phyloP scores from a whole-genome alignment of 1,284 basidiomycete genomes.

The Papiliotrema nemorosa region DNA sequence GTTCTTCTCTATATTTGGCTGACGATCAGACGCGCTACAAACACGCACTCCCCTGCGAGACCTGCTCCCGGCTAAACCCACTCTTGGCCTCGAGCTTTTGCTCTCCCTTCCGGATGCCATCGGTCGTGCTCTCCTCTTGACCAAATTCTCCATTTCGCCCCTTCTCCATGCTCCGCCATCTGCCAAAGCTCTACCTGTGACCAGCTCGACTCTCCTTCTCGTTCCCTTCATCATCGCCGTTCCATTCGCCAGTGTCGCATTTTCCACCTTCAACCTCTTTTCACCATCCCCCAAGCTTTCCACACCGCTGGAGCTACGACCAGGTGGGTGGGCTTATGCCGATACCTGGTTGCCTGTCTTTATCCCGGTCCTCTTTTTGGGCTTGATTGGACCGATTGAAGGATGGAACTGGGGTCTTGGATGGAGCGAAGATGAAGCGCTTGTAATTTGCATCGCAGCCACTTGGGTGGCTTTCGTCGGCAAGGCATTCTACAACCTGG shows the following conservation, averaged over 20 bases:
- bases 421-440: conserved; percentile 28
- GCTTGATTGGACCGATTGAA: conserved; percentile 36
- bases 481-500: conserved; percentile 40
- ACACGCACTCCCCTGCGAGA: conserved; percentile 38
- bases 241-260: conserved; percentile 41
- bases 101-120: conserved; percentile 43
- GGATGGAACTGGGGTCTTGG: conserved; percentile 35
- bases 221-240: conserved; percentile 46
- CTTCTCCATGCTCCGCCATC: conserved; percentile 22
- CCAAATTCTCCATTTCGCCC: conserved; percentile 42
- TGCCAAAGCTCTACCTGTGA: conserved; percentile 25
- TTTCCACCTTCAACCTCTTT: conserved; percentile 42
- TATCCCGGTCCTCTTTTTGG: conserved; percentile 36
- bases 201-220: conserved; percentile 39
- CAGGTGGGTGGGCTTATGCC: conserved; percentile 42
- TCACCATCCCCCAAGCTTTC: conserved; percentile 24
- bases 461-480: conserved; percentile 25
- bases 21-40: conserved; percentile 34
- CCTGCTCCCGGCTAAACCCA: conserved; percentile 34
- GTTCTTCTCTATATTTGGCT: not conserved
- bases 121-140: conserved; percentile 46
- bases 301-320: conserved; percentile 40
- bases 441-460: conserved; percentile 29
- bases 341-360: conserved; percentile 44
- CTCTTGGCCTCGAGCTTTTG: conserved; percentile 31